A percentile compares a stretch with the other conserved stretches of the same genome.
These are phyloP conservation scores for Teunomyces tritomae DNA, from an alignment of 805 yeast species.

Conservation along the genomic window DNA sequence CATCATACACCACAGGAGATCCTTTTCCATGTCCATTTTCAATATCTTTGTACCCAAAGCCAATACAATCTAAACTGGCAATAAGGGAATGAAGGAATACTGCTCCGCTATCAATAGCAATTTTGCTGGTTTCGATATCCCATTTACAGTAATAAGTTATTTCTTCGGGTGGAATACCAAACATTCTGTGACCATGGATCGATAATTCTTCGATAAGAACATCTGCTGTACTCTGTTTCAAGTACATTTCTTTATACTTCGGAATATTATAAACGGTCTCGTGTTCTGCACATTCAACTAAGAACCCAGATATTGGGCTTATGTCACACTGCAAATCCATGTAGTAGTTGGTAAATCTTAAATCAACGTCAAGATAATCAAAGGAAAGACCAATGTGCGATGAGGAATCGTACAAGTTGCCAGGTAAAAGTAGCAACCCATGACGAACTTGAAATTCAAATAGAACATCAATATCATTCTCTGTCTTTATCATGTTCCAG, in stretches of 20 bases:
- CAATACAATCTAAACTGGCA: slow-evolving; percentile 46
- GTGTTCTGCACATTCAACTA: slow-evolving; percentile 26
- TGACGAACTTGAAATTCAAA: slow-evolving; percentile 67
- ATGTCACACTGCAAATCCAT: slow-evolving; percentile 86
- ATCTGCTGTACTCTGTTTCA: slow-evolving; percentile 4
- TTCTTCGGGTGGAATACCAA: slow-evolving; percentile 86
- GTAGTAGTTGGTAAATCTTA: slow-evolving; percentile 86
- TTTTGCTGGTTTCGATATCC: slow-evolving; percentile 71
- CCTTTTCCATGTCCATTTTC: slow-evolving; percentile 71
- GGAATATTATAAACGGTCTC: slow-evolving; percentile 22
- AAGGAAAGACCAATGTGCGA: slow-evolving; percentile 63
- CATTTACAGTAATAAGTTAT: slow-evolving; percentile 89
- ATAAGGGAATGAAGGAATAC: slow-evolving; percentile 43
- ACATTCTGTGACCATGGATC: slow-evolving; percentile 87
- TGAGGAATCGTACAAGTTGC: slow-evolving; percentile 60
- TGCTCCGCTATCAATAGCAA: slow-evolving; percentile 52
- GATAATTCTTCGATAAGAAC: slow-evolving; percentile 56
- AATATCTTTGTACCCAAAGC: slow-evolving; percentile 62
- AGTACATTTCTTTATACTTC: slow-evolving; percentile 16
- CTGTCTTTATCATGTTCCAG: slow-evolving; percentile 44
- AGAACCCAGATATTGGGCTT: slow-evolving; percentile 49
- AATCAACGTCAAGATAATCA: slow-evolving; percentile 67
- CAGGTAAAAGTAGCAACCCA: slow-evolving; percentile 75
- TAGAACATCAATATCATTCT: slow-evolving; percentile 76
- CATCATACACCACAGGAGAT: slow-evolving; percentile 60